Evolutionary conservation across 1,139 yeast species (phyloP), one percentile per base, ranked within the genome.

Genomic region (Barnettozyma hawaiiensis): DNA sequence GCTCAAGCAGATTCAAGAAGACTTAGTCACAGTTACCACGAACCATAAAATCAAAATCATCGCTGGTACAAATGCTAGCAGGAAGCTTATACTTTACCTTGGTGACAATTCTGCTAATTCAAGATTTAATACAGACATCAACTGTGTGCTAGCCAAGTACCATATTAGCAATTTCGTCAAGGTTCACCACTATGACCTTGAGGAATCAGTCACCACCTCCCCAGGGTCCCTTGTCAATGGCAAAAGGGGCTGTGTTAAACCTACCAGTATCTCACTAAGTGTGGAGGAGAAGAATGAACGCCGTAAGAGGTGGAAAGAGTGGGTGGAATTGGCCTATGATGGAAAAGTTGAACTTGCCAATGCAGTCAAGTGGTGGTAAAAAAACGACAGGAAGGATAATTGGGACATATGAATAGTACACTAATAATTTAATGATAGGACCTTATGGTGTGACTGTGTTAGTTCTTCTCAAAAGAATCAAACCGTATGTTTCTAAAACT

Each of bases 201-300:
- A 28, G 18, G 32, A 28, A 19, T 12, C 20, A 7, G 32, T 28
- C 19, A 18, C 18, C n/a, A 18, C 23, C 3, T 15, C 18, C 35
- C 14, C 24, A 11, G 23, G 19, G 35, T 18, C 3, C 23, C 10
- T 18, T 6, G 7, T 31, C 6, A 19, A 31, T 16, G 11, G 15
- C 15, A 31, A 24, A n/a, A 18, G 15, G 18, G 73, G 70, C 3
- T 3, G 51, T 12, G 21, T 5, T 31, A 31, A 9, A 18, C 32
- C 32, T 5, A 28, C 19, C 4, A 28, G 11, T 11, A 18, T 3
- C 20, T 9, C 20, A 18, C 18, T 28, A 28, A 28, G 19, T 9
- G 6, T 11, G 8, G 32, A 28, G 12, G 19, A 28, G 12, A 28
- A 18, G 20, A 19, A 19, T 12, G 32, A 15, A 12, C 32, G 32